phyloP scores from a whole-genome alignment of 805 yeast genomes.

The Candida sphagnicola region DNA sequence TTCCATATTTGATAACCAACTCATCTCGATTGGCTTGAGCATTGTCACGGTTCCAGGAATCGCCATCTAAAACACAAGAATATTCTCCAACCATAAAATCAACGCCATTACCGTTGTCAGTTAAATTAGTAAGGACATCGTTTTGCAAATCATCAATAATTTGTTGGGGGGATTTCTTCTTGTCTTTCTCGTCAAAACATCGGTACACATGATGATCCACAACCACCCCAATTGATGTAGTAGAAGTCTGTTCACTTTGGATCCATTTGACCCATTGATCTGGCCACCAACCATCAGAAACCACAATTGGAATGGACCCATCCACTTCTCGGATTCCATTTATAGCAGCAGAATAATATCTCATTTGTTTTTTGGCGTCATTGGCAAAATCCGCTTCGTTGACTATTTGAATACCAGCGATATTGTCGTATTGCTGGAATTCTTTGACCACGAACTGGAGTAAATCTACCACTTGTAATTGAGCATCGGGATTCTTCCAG shows the following conservation, averaged over 20 bases:
- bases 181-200: slow-evolving; percentile 77
- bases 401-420: slow-evolving; percentile 79
- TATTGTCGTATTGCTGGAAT: slow-evolving; percentile 54
- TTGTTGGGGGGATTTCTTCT: slow-evolving; percentile 56
- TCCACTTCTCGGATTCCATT: slow-evolving; percentile 56
- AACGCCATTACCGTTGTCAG: slow-evolving; percentile 40
- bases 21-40: slow-evolving; percentile 43
- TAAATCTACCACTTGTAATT: slow-evolving; percentile 44
- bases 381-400: slow-evolving; percentile 72
- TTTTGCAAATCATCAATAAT: slow-evolving; percentile 54
- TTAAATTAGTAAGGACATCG: slow-evolving; percentile 47
- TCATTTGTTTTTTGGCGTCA: slow-evolving; percentile 46
- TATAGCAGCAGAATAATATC: slow-evolving; percentile 65
- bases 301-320: slow-evolving; percentile 59
- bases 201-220: slow-evolving; percentile 85
- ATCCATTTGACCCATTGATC: slow-evolving; percentile 73
- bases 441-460: slow-evolving; percentile 62
- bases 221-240: slow-evolving; percentile 53
- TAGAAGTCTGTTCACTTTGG: slow-evolving; percentile 34
- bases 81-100: slow-evolving; percentile 87
- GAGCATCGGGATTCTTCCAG: slow-evolving; percentile 48
- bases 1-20: slow-evolving; percentile 61
- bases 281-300: slow-evolving; percentile 95
- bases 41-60: slow-evolving; percentile 61
- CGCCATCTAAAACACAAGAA: slow-evolving; percentile 79